phyloP scores from a whole-genome alignment of 2,329 filamentous ascomycete genomes.

The Neonectria hederae region DNA sequence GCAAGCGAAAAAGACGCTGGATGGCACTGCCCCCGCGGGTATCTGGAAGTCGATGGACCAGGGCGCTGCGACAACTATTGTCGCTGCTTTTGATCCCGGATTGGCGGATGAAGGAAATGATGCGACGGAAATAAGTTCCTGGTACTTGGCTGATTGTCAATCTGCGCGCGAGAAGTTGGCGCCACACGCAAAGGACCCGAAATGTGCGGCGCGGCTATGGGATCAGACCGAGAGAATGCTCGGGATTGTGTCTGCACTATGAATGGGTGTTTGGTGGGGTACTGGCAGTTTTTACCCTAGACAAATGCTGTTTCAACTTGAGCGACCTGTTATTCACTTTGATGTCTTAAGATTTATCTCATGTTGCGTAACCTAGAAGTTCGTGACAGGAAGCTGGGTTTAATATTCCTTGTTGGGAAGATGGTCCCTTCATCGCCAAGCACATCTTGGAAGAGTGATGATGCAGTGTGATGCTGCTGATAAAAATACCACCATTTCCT shows the following conservation, averaged over 20 bases:
- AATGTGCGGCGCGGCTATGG: slow-evolving; percentile 31
- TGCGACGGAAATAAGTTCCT: background rate
- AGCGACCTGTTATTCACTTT: background rate
- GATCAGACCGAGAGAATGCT: slow-evolving; percentile 23
- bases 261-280: background rate
- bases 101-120: background rate
- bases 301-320: background rate
- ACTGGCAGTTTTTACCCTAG: background rate
- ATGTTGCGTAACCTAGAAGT: background rate
- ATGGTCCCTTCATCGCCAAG: too few species aligned
- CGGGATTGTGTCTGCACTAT: background rate
- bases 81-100: slow-evolving; percentile 31
- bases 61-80: slow-evolving; percentile 29
- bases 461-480: background rate
- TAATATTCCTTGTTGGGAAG: too few species aligned
- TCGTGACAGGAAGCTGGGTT: too few species aligned
- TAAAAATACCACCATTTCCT: background rate
- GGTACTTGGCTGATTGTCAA: slow-evolving; percentile 32
- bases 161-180: slow-evolving; percentile 12
- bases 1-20: slow-evolving; percentile 15
- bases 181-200: slow-evolving; percentile 12
- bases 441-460: background rate
- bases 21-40: slow-evolving; percentile 17
- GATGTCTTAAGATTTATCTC: background rate
- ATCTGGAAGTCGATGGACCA: slow-evolving; percentile 26